Base-by-base conservation (phyloP, 768 basidiomycete species). In the Dendrothele bispora region DNA sequence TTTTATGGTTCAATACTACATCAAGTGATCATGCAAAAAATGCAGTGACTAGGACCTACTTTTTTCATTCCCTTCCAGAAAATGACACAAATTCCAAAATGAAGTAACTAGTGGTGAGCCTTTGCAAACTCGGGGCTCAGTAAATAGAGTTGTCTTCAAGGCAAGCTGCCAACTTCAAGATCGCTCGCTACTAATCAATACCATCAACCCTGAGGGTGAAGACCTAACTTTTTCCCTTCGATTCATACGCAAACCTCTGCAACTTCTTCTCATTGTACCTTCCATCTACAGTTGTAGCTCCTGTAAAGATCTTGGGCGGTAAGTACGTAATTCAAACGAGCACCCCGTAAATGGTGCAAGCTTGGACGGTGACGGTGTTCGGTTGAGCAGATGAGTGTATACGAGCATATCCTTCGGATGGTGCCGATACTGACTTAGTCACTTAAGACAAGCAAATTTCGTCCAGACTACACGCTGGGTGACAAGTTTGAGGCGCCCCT, bases 341-440 rank as follows among this genome's bases (percentile, higher is more conserved):
- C 2, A 35, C 48, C 12, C 48, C 49, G 4, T 55, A 73, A 11
- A 41, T 55, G 1, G 55, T 73, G 21, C 52, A 65, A 28, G 55
- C 61, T 11, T 54, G 55, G 25, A 52, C 53, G 21, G 53, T 67
- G 36, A 72, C 73, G 29, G 52, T 64, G 11, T 74, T 77, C 50
- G 67, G 75, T 1, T 78, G 73, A 71, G 76, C 75, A 2, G 72
- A 74, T 25, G 73, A 78, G 55, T 75, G 74, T 50, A 50, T 69
- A 66, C 12, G 15, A 10, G 30, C 21, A 20, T 21, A 17, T 24
- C 11, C 17, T 25, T 40, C 22, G 20, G 37, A 12, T 26, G 14
- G 22, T 30, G 15, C 15, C 30, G n/a, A 8, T 10, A 11, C 11
- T 8, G 8, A 8, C 10, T 68, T 68, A 38, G 15, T n/a, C n/a